These are phyloP conservation scores for Aspergillus phoenicis DNA, from an alignment of 2,329 filamentous ascomycete genomes.

Conservation along the genomic window DNA sequence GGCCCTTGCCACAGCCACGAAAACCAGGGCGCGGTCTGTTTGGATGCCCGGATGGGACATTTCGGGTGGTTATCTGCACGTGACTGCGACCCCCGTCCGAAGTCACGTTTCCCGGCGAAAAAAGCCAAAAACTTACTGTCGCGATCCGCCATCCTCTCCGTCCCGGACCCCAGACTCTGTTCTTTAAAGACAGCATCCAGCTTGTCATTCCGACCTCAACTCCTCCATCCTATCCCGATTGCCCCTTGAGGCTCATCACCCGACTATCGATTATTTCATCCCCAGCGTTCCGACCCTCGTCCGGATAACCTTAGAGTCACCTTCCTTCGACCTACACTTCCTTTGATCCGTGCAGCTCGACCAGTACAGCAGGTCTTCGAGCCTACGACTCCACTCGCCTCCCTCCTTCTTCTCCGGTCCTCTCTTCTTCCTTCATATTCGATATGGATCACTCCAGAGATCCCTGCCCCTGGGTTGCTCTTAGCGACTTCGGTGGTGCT, in stretches of 20 bases:
- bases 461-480: constrained; percentile 93
- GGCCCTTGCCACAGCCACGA: constrained; percentile 4
- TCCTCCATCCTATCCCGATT: neutral
- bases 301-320: constrained; percentile 5
- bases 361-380: constrained; percentile 15
- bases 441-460: constrained; percentile 93
- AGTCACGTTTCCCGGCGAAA: constrained; percentile 29
- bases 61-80: constrained; percentile 20
- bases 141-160: constrained; percentile 20
- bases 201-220: constrained; percentile 3
- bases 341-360: constrained; percentile 14
- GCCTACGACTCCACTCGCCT: constrained; percentile 1
- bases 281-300: neutral
- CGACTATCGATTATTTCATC: neutral
- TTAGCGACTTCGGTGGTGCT: constrained; percentile 96
- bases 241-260: neutral
- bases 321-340: constrained; percentile 10
- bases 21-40: constrained; percentile 13
- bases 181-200: constrained; percentile 12
- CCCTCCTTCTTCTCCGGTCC: neutral
- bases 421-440: constrained; percentile 15
- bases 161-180: constrained; percentile 19
- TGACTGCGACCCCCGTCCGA: constrained; percentile 11
- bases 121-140: constrained; percentile 26
- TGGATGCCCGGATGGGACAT: constrained; percentile 17